These are phyloP conservation scores for Solanum clarkiae DNA, from an alignment of 257 asterid species.

Conservation along the genomic window DNA sequence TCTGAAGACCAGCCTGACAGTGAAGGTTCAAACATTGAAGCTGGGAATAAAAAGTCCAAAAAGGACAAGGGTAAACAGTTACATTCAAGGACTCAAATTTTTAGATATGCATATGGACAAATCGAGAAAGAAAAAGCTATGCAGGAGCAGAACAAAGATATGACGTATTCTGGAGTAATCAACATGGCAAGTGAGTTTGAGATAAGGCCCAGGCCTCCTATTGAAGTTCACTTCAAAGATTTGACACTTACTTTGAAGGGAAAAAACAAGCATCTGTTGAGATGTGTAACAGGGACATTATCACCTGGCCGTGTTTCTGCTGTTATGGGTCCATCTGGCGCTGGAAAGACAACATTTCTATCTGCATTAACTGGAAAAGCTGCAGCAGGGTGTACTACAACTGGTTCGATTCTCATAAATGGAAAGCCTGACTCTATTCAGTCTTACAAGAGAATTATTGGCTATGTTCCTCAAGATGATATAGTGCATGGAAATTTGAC, in stretches of 20 bases:
- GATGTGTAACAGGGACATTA: slow-evolving; percentile 70
- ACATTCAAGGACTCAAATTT: slow-evolving; percentile 65
- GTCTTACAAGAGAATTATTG: slow-evolving; percentile 76
- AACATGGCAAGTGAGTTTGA: slow-evolving; percentile 46
- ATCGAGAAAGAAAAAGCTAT: slow-evolving; percentile 83
- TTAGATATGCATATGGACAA: slow-evolving; percentile 76
- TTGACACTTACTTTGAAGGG: slow-evolving; percentile 70
- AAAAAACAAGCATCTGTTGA: slow-evolving; percentile 53
- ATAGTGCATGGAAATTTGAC: slow-evolving; percentile 92
- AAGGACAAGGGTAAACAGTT: slow-evolving; percentile 48
- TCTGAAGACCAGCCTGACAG: slow-evolving; percentile 31
- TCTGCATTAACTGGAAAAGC: slow-evolving; percentile 92
- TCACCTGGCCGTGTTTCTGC: slow-evolving; percentile 84
- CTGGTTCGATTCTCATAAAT: slow-evolving; percentile 58
- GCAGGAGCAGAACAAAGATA: slow-evolving; percentile 45
- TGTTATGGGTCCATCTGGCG: slow-evolving; percentile 99
- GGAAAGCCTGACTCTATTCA: slow-evolving; percentile 52
- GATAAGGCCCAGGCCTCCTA: slow-evolving; percentile 40
- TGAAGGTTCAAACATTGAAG: slow-evolving; percentile 21
- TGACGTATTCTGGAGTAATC: slow-evolving; percentile 50
- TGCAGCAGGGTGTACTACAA: slow-evolving; percentile 66
- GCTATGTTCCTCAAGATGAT: slow-evolving; percentile 97
- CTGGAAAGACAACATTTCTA: slow-evolving; percentile 93
- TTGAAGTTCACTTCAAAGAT: slow-evolving; percentile 61
- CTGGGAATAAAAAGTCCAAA: slow-evolving; percentile 14